phyloP scores from a whole-genome alignment of 2,329 filamentous ascomycete species.

The Tolypocladium paradoxum region DNA sequence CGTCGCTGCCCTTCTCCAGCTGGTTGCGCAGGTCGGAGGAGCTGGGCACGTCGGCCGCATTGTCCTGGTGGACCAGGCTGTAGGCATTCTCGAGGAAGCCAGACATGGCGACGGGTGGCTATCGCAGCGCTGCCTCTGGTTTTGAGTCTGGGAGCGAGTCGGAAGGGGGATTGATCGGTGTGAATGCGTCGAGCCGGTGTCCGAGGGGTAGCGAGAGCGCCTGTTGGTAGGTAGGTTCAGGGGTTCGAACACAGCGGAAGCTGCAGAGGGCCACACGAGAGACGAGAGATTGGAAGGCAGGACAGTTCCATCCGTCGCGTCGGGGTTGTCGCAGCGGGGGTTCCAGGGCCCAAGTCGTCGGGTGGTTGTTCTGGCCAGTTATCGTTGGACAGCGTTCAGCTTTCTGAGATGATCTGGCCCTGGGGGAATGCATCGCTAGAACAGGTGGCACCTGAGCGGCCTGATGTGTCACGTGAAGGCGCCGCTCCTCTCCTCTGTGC shows the following conservation, averaged over 20 bases:
- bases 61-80: conserved; percentile 96
- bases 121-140: conserved; percentile 6
- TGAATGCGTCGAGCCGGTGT: background rate
- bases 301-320: conserved; percentile 7
- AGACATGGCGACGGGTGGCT: conserved; percentile 58
- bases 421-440: background rate
- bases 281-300: background rate
- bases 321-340: conserved; percentile 1
- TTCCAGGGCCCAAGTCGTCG: background rate
- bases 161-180: background rate
- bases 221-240: background rate
- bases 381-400: background rate
- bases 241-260: background rate
- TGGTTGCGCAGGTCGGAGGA: conserved; percentile 86
- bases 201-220: background rate
- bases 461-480: background rate
- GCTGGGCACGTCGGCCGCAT: conserved; percentile 82
- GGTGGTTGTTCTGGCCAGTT: background rate
- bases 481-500: background rate
- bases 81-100: conserved; percentile 91
- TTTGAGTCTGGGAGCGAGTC: background rate
- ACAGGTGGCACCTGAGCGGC: conserved; percentile 4
- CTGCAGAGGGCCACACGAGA: conserved; percentile 7
- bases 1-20: conserved; percentile 88
- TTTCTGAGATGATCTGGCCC: conserved; percentile 1